These are phyloP conservation scores for Eucalyptus victrix DNA, from an alignment of 345 rosid genomes.

Conservation along the genomic window DNA sequence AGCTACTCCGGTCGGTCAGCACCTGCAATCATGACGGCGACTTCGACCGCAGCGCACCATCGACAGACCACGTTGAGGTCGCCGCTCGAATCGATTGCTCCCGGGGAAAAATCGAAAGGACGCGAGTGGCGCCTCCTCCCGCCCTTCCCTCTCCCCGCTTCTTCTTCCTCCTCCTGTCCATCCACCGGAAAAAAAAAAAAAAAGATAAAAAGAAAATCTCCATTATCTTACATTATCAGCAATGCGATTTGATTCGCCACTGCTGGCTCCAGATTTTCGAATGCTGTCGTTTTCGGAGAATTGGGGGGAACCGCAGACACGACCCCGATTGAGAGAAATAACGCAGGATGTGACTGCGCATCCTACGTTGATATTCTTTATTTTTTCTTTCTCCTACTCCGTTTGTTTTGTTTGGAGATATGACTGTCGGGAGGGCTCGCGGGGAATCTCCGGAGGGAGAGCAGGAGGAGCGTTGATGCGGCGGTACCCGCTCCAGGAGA, in stretches of 20 bases:
- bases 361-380: not conserved
- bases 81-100: not conserved
- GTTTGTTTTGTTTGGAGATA: not conserved
- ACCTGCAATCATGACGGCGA: not conserved
- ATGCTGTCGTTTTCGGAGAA: not conserved
- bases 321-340: not conserved
- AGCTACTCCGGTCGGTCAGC: not conserved
- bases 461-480: too few species aligned
- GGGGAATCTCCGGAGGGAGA: not conserved
- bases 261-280: not conserved
- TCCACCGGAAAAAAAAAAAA: too few species aligned
- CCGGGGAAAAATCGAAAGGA: not conserved
- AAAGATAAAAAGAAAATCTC: too few species aligned
- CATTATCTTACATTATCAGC: not conserved
- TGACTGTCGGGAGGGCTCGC: not conserved
- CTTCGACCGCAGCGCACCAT: not conserved
- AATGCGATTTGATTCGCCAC: not conserved
- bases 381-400: too few species aligned
- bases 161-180: not conserved
- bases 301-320: not conserved
- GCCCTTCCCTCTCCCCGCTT: not conserved
- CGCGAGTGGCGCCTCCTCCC: not conserved
- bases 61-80: not conserved
- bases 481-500: not conserved
- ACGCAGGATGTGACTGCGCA: not conserved